Conservation (phyloP, 768 basidiomycete genomes). For the Rhizopogon vulgaris region DNA sequence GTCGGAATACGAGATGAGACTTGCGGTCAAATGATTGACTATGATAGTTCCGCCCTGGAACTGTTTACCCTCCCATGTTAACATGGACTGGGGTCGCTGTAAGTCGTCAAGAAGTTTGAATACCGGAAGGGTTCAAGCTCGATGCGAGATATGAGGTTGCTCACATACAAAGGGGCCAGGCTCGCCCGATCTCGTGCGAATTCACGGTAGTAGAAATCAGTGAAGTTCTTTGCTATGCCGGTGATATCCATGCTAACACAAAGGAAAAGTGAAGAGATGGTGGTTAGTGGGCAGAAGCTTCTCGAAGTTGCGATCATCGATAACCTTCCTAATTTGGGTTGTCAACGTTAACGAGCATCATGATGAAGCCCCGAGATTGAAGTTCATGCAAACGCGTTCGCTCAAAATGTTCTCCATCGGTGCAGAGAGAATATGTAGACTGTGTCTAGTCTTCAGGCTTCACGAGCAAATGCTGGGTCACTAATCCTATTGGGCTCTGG, state of each 20-base stretch:
- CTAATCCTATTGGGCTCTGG: too few relatives aligned
- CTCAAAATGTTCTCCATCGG: background rate
- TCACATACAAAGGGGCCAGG: slow-evolving; percentile 72
- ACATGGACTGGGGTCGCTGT: slow-evolving; percentile 78
- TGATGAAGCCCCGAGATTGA: too few relatives aligned
- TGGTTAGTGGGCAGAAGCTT: slow-evolving; percentile 1
- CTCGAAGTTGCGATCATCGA: background rate
- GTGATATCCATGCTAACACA: slow-evolving; percentile 64
- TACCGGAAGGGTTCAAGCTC: slow-evolving; percentile 14
- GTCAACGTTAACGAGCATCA: slow-evolving; percentile 1
- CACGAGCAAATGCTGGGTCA: too few relatives aligned
- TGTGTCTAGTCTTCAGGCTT: too few relatives aligned
- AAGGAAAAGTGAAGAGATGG: slow-evolving; percentile 11
- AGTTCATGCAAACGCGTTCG: background rate
- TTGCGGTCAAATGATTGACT: slow-evolving; percentile 68
- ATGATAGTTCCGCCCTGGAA: slow-evolving; percentile 52
- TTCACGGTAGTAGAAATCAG: slow-evolving; percentile 68
- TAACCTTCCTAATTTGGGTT: slow-evolving; percentile 14
- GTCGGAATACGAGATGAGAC: slow-evolving; percentile 2
- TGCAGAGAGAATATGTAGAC: too few relatives aligned
- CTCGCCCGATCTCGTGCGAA: slow-evolving; percentile 60
- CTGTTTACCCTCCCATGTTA: slow-evolving; percentile 69
- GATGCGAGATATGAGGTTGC: slow-evolving; percentile 24
- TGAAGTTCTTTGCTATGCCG: slow-evolving; percentile 71
- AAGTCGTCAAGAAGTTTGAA: slow-evolving; percentile 16